Percentiles rank a stretch among this genome's conserved stretches.
Conservation (phyloP, 163 green algal species). For the Chlamydomonas reinhardtii region DNA sequence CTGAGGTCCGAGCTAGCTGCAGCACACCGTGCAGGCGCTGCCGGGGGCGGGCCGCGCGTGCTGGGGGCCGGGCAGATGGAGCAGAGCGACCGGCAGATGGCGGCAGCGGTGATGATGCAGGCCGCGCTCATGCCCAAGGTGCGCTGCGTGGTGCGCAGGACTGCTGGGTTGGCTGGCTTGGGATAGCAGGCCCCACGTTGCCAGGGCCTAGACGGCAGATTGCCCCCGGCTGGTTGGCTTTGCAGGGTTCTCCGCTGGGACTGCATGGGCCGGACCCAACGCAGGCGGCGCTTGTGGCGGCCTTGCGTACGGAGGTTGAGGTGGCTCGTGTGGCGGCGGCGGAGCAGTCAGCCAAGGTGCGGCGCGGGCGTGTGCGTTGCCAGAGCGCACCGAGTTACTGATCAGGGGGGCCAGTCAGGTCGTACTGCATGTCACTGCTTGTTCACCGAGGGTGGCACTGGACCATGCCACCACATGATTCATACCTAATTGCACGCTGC, state of each 20-base stretch:
- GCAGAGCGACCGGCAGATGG: background rate
- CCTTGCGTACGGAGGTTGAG: constrained; percentile 19
- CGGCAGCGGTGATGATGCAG: constrained; percentile 24
- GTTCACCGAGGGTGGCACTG: too few species aligned
- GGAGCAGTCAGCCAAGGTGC: constrained; percentile 22
- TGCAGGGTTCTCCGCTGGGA: background rate
- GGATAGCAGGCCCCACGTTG: too few species aligned
- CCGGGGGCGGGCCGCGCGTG: background rate
- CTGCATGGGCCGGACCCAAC: background rate
- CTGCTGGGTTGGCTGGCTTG: too few species aligned
- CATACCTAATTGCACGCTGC: background rate
- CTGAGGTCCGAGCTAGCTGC: constrained; percentile 7
- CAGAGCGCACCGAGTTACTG: too few species aligned
- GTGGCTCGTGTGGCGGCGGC: constrained; percentile 13
- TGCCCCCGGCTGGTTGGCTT: too few species aligned
- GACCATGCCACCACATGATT: too few species aligned
- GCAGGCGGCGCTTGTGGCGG: constrained; percentile 3
- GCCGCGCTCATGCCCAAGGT: constrained; percentile 15
- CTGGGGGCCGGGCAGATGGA: background rate
- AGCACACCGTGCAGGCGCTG: background rate
- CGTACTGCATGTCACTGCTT: too few species aligned
- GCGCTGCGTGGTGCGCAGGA: background rate
- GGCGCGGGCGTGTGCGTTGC: background rate
- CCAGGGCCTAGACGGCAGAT: too few species aligned
- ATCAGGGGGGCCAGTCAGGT: too few species aligned